Conservation (phyloP, 83 land plant genomes). For the Picea engelmannii region DNA sequence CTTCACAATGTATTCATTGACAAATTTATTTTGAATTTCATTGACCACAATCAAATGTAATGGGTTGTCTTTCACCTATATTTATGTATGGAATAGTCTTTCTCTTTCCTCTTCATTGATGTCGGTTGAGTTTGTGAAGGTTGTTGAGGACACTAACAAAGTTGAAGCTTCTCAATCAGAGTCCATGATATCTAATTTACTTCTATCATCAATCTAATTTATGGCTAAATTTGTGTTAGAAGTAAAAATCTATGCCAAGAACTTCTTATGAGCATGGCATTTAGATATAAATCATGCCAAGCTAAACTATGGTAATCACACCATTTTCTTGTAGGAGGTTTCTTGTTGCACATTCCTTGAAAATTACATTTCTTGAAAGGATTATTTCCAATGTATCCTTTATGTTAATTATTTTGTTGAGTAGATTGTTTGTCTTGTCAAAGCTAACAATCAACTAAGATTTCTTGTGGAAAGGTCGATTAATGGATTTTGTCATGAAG, state of each 20-base stretch:
- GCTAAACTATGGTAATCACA: neutral
- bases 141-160: neutral
- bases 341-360: neutral
- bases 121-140: neutral
- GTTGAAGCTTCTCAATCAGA: too few species aligned
- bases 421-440: neutral
- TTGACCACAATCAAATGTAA: neutral
- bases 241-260: neutral
- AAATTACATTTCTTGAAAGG: neutral
- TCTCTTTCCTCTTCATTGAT: neutral
- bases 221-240: neutral
- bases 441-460: neutral
- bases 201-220: neutral
- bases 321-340: neutral
- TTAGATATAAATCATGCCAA: neutral
- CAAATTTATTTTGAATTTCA: neutral
- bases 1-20: too few species aligned
- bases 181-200: neutral
- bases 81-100: neutral
- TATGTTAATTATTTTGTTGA: neutral
- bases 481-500: neutral
- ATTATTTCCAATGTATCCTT: neutral
- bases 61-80: neutral
- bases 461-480: too few species aligned
- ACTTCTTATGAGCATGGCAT: neutral